Evolutionary conservation across 192 early-diverging fungal species (phyloP), one percentile per base, ranked within the genome.

Genomic region (Coemansia sp.): DNA sequence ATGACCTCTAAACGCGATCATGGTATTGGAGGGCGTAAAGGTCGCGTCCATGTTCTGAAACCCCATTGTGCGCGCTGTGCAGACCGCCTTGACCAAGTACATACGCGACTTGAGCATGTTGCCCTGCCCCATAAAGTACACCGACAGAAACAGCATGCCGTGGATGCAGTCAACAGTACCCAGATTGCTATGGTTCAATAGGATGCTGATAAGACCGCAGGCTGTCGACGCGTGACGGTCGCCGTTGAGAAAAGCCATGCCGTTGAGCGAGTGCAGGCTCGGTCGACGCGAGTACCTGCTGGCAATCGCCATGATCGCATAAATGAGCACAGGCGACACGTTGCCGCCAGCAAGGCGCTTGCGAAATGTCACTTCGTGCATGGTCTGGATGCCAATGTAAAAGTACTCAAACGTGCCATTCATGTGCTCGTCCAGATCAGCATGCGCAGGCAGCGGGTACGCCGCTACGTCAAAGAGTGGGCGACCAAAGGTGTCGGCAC

Each of bases 111-210:
- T 82, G 35, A 82, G 80, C 80, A 82, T 82, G 52, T 76, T 76
- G 45, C 80, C 80, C 68, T 82, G 80, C 13, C 80, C 80, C 80
- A 82, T 76, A 59, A 82, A 82, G 44, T 82, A 82, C 29, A 82
- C 74, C 20, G 80, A 76, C 70, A 82, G 71, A 37, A 82, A 76
- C 68, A 82, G 62, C 80, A 82, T 76, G 13, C 53, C 80, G 44
- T 82, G 80, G 37, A 82, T 67, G 6, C 65, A 55, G 35, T 82
- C 80, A 5, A 76, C 68, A 2, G 78, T 73, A 20, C 71, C 74
- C 58, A 76, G 35, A 27, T 74, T 71, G 58, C 71, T 71, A 63
- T 76, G 80, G 65, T 71, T 82, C 47, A 82, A 65, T 65, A 68
- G 74, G 37, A 76, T 69, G 71, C 71, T 82, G 20, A 74, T 71